Conservation (phyloP, 2,329 filamentous ascomycete genomes). For the Cladosporium cucumerinum region DNA sequence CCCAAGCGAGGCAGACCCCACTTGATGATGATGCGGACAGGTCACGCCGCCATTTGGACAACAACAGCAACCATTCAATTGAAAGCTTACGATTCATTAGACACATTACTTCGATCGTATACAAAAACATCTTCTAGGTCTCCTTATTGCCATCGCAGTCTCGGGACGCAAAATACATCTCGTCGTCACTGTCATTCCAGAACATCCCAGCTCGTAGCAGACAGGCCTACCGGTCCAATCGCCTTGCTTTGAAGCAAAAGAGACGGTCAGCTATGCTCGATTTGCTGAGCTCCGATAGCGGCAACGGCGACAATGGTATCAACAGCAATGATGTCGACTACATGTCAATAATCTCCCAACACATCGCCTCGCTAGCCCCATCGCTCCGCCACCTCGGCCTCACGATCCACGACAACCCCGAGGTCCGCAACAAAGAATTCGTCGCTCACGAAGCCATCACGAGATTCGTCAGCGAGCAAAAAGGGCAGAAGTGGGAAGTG, state of each 20-base stretch:
- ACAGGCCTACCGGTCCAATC: too few relatives aligned
- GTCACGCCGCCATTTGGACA: not conserved
- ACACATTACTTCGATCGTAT: too few relatives aligned
- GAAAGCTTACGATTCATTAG: too few relatives aligned
- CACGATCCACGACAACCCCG: conserved; percentile 52
- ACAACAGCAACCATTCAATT: too few relatives aligned
- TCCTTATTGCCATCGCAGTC: too few relatives aligned
- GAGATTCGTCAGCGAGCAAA: conserved; percentile 43
- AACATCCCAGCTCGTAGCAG: too few relatives aligned
- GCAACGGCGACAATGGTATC: not conserved
- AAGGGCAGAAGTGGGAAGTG: conserved; percentile 23
- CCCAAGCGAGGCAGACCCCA: not conserved
- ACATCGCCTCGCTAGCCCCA: conserved; percentile 39
- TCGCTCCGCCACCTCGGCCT: conserved; percentile 48
- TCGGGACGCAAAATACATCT: too few relatives aligned
- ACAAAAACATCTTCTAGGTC: too few relatives aligned
- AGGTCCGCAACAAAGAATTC: conserved; percentile 48
- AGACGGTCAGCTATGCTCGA: not conserved
- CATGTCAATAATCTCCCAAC: not conserved
- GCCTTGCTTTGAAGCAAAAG: too few relatives aligned
- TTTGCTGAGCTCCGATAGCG: not conserved
- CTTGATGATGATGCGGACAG: not conserved
- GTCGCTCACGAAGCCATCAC: conserved; percentile 52
- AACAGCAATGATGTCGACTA: not conserved
- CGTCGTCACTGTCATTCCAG: too few relatives aligned